Evolutionary conservation across 352 stramenopile species (phyloP).

Genomic region (Phytophthora uliginosa): DNA sequence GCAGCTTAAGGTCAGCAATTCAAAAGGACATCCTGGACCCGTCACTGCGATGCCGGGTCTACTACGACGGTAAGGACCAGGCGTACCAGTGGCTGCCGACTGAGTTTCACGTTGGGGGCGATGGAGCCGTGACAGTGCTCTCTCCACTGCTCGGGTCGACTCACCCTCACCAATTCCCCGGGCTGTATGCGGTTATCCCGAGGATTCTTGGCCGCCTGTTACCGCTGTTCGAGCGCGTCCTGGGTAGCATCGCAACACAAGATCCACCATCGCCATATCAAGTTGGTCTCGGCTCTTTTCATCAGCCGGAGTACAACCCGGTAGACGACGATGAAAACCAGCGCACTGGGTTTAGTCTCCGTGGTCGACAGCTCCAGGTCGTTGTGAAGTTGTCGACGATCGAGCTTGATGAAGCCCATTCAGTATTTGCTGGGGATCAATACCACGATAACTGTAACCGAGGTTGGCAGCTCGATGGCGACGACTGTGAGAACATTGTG

Average conservation of each 20-base stretch:
- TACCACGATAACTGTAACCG: slow-evolving; percentile 8
- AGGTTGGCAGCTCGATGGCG: slow-evolving; percentile 19
- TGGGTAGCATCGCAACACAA: slow-evolving; percentile 14
- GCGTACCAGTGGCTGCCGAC: slow-evolving; percentile 28
- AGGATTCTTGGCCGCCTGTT: slow-evolving; percentile 1
- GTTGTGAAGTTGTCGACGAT: slow-evolving; percentile 22
- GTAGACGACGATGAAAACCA: neutral
- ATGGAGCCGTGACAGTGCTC: slow-evolving; percentile 6
- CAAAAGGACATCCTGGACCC: slow-evolving; percentile 19
- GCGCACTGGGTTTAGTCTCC: slow-evolving; percentile 3
- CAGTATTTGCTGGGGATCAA: neutral
- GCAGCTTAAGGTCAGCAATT: neutral
- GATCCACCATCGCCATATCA: slow-evolving; percentile 5
- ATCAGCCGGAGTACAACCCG: neutral
- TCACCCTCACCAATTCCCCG: slow-evolving; percentile 17
- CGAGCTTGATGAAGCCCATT: slow-evolving; percentile 7
- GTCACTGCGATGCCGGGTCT: slow-evolving; percentile 16
- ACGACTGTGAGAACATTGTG: slow-evolving; percentile 23
- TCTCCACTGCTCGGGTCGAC: slow-evolving; percentile 26
- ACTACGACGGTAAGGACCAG: neutral
- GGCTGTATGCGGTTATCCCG: slow-evolving; percentile 6
- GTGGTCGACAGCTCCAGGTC: slow-evolving; percentile 15
- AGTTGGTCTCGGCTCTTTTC: slow-evolving; percentile 15
- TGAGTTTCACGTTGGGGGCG: slow-evolving; percentile 16
- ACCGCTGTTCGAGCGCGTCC: slow-evolving; percentile 22